Percentiles rank a stretch among this genome's conserved stretches.
Evolutionary conservation across 352 stramenopile species (phyloP).

Genomic region (Phytophthora aleatoria): DNA sequence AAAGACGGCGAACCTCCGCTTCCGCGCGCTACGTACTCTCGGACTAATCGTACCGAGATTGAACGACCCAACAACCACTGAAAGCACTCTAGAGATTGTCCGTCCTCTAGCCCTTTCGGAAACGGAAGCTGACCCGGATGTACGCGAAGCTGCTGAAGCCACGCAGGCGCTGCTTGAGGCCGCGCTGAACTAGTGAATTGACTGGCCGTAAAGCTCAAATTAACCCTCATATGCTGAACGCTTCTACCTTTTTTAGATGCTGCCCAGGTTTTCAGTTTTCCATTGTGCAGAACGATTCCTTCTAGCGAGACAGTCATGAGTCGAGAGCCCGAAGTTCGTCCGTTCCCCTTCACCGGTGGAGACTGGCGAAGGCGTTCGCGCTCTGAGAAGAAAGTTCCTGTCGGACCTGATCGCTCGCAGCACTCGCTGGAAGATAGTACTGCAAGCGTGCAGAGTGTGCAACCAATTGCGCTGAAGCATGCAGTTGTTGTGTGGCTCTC

Average conservation of each 20-base stretch:
- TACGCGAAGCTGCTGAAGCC: conserved; percentile 71
- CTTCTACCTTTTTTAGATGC: conserved; percentile 21
- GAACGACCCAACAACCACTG: conserved; percentile 65
- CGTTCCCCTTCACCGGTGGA: not conserved
- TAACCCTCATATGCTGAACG: conserved; percentile 21
- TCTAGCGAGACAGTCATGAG: conserved; percentile 3
- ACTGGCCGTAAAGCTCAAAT: conserved; percentile 29
- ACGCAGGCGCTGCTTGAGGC: conserved; percentile 61
- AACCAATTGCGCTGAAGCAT: conserved; percentile 11
- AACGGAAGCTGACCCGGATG: conserved; percentile 73
- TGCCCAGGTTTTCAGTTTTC: conserved; percentile 1
- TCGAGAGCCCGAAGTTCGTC: conserved; percentile 12
- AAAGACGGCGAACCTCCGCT: conserved; percentile 82
- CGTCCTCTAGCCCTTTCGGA: conserved; percentile 60
- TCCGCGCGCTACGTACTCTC: conserved; percentile 77
- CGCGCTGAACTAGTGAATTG: conserved; percentile 46
- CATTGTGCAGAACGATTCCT: conserved; percentile 1
- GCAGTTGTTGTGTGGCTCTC: conserved; percentile 21
- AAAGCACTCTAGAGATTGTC: conserved; percentile 81
- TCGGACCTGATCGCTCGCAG: conserved; percentile 3
- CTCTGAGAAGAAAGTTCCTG: conserved; percentile 14
- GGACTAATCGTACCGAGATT: conserved; percentile 65
- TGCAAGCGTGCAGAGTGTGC: conserved; percentile 6
- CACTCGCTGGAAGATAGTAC: conserved; percentile 5
- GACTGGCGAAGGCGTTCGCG: conserved; percentile 15